Percentiles rank a stretch among this genome's conserved stretches.
These are phyloP conservation scores for Ustilago bromivora DNA, from an alignment of 1,284 basidiomycete genomes.

Conservation along the genomic window DNA sequence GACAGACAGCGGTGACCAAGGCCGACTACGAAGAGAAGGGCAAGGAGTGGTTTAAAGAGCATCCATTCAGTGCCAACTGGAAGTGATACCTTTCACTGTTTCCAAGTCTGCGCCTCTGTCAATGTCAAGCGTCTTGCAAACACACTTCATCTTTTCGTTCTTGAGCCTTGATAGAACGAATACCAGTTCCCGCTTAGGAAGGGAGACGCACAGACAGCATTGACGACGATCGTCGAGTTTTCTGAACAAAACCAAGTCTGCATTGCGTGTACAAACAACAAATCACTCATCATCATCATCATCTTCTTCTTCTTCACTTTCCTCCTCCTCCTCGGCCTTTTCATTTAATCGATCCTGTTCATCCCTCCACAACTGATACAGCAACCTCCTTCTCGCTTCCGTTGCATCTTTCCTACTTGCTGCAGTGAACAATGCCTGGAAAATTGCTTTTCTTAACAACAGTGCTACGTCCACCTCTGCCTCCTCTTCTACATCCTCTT, in stretches of 20 bases:
- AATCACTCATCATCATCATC: slow-evolving; percentile 3
- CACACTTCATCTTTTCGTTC: no score
- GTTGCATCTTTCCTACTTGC: slow-evolving; percentile 81
- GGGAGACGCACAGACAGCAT: background rate
- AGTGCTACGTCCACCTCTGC: slow-evolving; percentile 25
- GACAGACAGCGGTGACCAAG: slow-evolving; percentile 76
- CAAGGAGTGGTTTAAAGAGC: slow-evolving; percentile 77
- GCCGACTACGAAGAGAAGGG: slow-evolving; percentile 93
- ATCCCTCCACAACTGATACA: slow-evolving; percentile 83
- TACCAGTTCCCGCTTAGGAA: background rate
- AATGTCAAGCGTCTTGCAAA: background rate
- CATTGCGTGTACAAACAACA: background rate
- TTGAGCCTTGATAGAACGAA: no score
- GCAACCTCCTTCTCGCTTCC: slow-evolving; percentile 81
- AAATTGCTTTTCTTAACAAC: slow-evolving; percentile 75
- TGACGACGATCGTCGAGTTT: background rate
- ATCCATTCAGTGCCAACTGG: slow-evolving; percentile 61
- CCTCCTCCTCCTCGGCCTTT: background rate
- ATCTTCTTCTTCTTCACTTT: slow-evolving; percentile 4
- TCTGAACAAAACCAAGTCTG: background rate
- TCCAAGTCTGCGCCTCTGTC: background rate
- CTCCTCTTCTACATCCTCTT: slow-evolving; percentile 20
- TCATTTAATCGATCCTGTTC: slow-evolving; percentile 67
- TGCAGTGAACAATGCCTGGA: slow-evolving; percentile 79
- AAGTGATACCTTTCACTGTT: slow-evolving; percentile 6